Evolutionary conservation across 2,329 filamentous ascomycete species (phyloP).

Genomic region (Metarhizium album): DNA sequence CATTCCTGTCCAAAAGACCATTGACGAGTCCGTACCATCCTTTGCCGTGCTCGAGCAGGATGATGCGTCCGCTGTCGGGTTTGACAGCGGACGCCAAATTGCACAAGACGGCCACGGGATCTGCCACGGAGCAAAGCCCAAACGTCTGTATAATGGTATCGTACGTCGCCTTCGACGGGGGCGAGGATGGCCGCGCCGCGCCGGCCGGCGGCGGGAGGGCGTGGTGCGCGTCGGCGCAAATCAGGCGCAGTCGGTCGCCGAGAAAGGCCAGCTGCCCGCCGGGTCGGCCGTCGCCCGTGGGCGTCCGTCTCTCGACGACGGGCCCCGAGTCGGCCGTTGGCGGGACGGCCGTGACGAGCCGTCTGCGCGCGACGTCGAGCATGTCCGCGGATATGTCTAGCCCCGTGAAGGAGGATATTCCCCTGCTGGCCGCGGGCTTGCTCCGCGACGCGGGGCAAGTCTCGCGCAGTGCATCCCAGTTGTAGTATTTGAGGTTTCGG

Average conservation of each 20-base stretch:
- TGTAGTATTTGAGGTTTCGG: constrained; percentile 48
- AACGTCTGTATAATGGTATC: constrained; percentile 56
- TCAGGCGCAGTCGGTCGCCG: constrained; percentile 32
- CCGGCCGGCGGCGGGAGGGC: constrained; percentile 28
- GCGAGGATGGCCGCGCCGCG: constrained; percentile 12
- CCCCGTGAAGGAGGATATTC: constrained; percentile 47
- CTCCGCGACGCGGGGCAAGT: background rate
- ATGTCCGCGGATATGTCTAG: constrained; percentile 51
- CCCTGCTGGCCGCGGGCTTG: constrained; percentile 2
- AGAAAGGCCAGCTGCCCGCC: constrained; percentile 30
- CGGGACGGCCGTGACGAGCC: constrained; percentile 35
- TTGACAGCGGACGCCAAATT: constrained; percentile 41
- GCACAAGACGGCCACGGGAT: constrained; percentile 41
- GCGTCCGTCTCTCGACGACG: constrained; percentile 21
- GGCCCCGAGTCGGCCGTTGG: constrained; percentile 22
- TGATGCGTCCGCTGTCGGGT: constrained; percentile 46
- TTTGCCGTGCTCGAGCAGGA: constrained; percentile 53
- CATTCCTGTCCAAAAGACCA: constrained; percentile 42
- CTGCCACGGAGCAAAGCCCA: constrained; percentile 50
- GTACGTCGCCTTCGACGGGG: constrained; percentile 28
- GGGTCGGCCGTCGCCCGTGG: constrained; percentile 22
- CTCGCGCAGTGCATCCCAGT: constrained; percentile 36
- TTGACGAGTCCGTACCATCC: constrained; percentile 46
- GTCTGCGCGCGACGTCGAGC: constrained; percentile 44
- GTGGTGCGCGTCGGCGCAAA: constrained; percentile 37